Percentiles rank a stretch among this genome's conserved stretches.
phyloP scores from a whole-genome alignment of 495 filamentous ascomycete genomes.

The Podospora tetraspora region DNA sequence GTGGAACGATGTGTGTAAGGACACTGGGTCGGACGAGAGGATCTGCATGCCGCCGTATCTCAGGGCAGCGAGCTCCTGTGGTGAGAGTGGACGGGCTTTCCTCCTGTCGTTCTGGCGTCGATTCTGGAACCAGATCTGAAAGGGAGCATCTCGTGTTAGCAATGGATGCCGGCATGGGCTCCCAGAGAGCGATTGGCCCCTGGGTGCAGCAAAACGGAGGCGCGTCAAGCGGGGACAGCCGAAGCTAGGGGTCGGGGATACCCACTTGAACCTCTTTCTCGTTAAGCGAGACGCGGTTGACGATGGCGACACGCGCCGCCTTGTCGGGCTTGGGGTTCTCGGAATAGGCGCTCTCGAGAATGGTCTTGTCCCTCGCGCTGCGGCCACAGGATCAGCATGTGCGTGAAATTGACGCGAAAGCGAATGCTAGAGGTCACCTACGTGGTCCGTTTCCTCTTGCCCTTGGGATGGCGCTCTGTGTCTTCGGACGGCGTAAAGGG shows the following conservation, averaged over 20 bases:
- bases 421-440: conserved; percentile 28
- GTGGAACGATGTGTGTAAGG: conserved; percentile 32
- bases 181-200: neutral
- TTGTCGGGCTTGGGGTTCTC: conserved; percentile 91
- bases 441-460: conserved; percentile 52
- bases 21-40: conserved; percentile 42
- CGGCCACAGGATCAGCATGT: conserved; percentile 15
- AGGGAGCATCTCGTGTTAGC: conserved; percentile 7
- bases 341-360: conserved; percentile 83
- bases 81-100: conserved; percentile 79
- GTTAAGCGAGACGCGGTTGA: conserved; percentile 77
- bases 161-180: neutral
- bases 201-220: conserved; percentile 1
- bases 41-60: conserved; percentile 52
- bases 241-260: conserved; percentile 14
- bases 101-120: conserved; percentile 88
- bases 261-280: conserved; percentile 98
- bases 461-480: conserved; percentile 38
- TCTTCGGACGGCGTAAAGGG: conserved; percentile 10
- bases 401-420: conserved; percentile 4
- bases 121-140: conserved; percentile 98
- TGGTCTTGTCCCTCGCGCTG: conserved; percentile 82
- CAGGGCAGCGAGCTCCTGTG: conserved; percentile 68
- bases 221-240: conserved; percentile 16
- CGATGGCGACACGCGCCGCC: conserved; percentile 73